Conservation (phyloP, 2,329 filamentous ascomycete genomes). For the Teratosphaeria viscida region DNA sequence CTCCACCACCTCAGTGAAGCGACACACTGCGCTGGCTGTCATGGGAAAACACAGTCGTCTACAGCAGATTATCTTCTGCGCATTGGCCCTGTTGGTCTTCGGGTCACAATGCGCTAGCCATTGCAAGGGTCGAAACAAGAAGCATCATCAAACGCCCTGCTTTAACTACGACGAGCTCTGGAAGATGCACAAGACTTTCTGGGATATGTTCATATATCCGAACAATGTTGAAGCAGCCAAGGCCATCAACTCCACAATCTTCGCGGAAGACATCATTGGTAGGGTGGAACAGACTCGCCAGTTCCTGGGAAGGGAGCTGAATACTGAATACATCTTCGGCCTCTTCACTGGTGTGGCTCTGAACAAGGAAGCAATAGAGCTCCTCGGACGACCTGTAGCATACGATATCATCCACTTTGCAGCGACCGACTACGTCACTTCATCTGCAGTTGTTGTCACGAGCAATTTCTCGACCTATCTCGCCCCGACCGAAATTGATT, state of each 20-base stretch:
- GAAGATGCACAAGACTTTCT: conserved; percentile 2
- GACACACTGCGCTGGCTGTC: too few species aligned
- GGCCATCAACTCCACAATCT: background rate
- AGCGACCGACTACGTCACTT: conserved; percentile 1
- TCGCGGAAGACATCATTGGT: conserved; percentile 1
- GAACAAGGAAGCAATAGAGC: background rate
- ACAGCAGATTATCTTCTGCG: too few species aligned
- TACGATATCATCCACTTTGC: conserved; percentile 3
- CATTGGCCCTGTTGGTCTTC: background rate
- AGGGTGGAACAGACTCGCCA: background rate
- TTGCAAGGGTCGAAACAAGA: background rate
- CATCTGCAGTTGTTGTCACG: background rate
- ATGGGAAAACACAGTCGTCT: too few species aligned
- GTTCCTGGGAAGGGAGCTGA: conserved; percentile 1
- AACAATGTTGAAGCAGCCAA: conserved; percentile 2
- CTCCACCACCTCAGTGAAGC: too few species aligned
- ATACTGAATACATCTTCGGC: conserved; percentile 3
- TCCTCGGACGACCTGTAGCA: background rate
- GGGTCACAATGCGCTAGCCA: background rate
- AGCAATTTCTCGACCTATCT: background rate
- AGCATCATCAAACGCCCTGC: background rate
- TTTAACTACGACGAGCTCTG: conserved; percentile 1
- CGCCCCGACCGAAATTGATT: background rate
- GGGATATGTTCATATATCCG: background rate
- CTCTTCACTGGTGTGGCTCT: conserved; percentile 1